Conservation (phyloP, 768 basidiomycete genomes). For the Kwoniella shandongensis region DNA sequence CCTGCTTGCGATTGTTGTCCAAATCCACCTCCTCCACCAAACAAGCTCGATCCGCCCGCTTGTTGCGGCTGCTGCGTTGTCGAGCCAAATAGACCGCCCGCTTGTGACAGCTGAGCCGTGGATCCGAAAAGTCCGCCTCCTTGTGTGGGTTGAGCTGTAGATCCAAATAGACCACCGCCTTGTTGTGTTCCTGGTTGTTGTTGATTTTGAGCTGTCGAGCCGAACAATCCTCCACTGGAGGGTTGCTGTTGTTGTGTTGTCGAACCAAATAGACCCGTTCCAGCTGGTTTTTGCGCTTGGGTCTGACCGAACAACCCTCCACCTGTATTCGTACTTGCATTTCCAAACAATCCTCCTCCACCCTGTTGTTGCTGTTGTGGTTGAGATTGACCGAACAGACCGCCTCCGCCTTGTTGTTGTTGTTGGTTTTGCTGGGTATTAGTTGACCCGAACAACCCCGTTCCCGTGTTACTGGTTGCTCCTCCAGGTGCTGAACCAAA, state of each 20-base stretch:
- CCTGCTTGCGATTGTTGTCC: conserved; percentile 13
- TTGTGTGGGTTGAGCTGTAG: not conserved
- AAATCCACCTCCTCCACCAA: conserved; percentile 5
- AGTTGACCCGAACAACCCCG: conserved; percentile 23
- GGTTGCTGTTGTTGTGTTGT: conserved; percentile 16
- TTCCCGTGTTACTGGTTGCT: conserved; percentile 11
- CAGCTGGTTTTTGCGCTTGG: conserved; percentile 7
- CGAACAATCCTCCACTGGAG: conserved; percentile 13
- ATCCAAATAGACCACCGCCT: conserved; percentile 3
- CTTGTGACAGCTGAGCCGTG: not conserved
- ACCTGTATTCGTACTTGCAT: conserved; percentile 5
- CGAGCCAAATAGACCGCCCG: too few relatives aligned
- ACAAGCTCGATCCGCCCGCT: conserved; percentile 8
- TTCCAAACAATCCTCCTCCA: conserved; percentile 4
- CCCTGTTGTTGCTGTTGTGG: conserved; percentile 20
- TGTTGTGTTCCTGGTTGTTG: conserved; percentile 21
- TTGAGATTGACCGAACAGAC: conserved; percentile 17
- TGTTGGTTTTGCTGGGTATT: conserved; percentile 7
- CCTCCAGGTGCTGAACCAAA: conserved; percentile 15
- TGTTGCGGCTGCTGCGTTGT: conserved; percentile 17
- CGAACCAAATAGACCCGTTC: conserved; percentile 33
- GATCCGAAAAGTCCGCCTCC: conserved; percentile 2
- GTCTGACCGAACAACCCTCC: conserved; percentile 20
- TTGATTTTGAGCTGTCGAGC: conserved; percentile 2
- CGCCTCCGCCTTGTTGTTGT: conserved; percentile 7